A percentile compares a stretch with the other conserved stretches of the same genome.
phyloP scores from a whole-genome alignment of 139 green algal species.

The Chlorella sp. region DNA sequence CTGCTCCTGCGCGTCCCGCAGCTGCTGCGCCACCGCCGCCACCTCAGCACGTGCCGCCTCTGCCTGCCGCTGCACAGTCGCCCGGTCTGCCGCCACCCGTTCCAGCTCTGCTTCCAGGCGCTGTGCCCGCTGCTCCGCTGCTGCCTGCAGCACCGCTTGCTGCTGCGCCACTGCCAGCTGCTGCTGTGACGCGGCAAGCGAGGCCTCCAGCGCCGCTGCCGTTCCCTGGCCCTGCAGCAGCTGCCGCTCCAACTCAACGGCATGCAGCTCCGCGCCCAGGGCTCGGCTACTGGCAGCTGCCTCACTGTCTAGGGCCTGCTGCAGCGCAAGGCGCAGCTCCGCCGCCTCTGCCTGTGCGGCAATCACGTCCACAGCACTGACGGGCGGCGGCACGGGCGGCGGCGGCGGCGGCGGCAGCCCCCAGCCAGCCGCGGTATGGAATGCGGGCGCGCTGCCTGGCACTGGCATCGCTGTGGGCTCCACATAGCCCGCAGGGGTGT shows the following conservation, averaged over 20 bases:
- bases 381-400: too few relatives aligned
- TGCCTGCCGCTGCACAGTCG: not conserved
- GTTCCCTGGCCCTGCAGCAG: not conserved
- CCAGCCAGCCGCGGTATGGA: too few relatives aligned
- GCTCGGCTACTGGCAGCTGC: not conserved
- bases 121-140: not conserved
- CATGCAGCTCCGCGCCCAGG: not conserved
- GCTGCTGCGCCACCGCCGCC: not conserved
- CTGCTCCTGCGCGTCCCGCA: too few relatives aligned
- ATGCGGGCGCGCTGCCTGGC: too few relatives aligned
- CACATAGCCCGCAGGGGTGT: too few relatives aligned
- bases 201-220: not conserved
- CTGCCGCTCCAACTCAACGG: not conserved
- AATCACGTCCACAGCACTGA: not conserved
- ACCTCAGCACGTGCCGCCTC: not conserved
- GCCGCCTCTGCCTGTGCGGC: not conserved
- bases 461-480: too few relatives aligned
- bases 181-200: too few relatives aligned
- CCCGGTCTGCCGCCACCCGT: not conserved
- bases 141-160: not conserved
- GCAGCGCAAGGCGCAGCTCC: not conserved
- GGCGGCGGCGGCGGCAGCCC: too few relatives aligned
- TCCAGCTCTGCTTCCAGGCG: too few relatives aligned
- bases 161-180: not conserved
- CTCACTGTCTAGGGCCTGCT: not conserved